Evolutionary conservation across 2,329 filamentous ascomycete species (phyloP), one percentile per base, ranked within the genome.

Genomic region (Ophiostoma australiae): DNA sequence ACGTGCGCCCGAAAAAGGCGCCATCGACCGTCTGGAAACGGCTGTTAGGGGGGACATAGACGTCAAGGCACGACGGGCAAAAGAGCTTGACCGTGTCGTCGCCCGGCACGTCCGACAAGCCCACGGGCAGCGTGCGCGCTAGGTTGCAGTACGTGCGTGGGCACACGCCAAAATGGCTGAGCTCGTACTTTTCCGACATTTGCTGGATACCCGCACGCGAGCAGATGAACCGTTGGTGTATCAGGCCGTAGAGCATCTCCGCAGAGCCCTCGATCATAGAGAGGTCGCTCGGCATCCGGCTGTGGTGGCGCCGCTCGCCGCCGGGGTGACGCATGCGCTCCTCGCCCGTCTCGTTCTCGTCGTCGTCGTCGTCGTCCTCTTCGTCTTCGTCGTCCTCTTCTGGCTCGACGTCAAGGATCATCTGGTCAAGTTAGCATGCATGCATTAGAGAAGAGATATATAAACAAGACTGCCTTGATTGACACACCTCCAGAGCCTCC

Each of bases 131-230:
- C 17, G 97, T 95, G 77, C 94, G 91, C 74, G 93, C 91, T 72
- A 91, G 90, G 76, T 93, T 91, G 85, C 95, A 99, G 81, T 94
- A 89, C 72, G 94, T 96, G 72, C 95, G 89, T n/a, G 95, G 95
- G 80, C 95, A 99, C 76, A 91, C 90, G 70, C 95, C 95, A 78
- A 99, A 99, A 82, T 99, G 94, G 73, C 94, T 91, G 68, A 97
- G 86, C 80, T 98, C 94, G 83, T 98, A 99, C 81, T 99, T 99
- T 81, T 99, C 95, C 74, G 94, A 93, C 95, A 99, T 99, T 80
- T 97, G 94, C 81, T 98, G 94, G 77, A 99, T 98, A 69, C 95
- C 95, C 2, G 92, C 93, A 72, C 95, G 88, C 33, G 94, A 97
- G 77, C 94, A 98, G 82, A 99, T 98, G 81, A 97, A 99, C 71